Evolutionary conservation across 305 asterid species (phyloP).

Genomic region (Striga hermonthica): DNA sequence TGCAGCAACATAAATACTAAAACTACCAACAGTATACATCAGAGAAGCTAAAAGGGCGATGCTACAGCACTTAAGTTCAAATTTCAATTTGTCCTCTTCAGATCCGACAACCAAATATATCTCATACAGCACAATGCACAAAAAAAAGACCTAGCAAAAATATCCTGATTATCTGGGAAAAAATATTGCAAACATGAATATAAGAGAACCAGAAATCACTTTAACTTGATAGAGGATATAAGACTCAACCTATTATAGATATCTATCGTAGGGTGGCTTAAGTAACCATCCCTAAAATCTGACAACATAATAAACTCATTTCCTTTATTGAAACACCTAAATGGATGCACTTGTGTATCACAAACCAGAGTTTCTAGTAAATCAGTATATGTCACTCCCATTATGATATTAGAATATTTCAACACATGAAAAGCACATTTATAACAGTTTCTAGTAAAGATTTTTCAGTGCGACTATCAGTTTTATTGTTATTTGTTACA

Average conservation of each 20-base stretch:
- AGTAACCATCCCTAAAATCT: too few relatives aligned
- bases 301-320: too few relatives aligned
- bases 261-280: too few relatives aligned
- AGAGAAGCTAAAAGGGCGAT: constrained; percentile 6
- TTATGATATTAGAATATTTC: background rate
- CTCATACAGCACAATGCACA: too few relatives aligned
- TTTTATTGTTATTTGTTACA: background rate
- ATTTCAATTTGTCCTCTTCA: too few relatives aligned
- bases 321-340: background rate
- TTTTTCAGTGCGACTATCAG: background rate
- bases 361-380: background rate
- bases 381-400: constrained; percentile 6
- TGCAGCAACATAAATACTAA: constrained; percentile 6
- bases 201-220: background rate
- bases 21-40: constrained; percentile 2
- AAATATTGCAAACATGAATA: too few relatives aligned
- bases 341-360: background rate
- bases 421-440: background rate
- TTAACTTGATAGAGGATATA: background rate
- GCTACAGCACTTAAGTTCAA: background rate
- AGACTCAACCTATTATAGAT: too few relatives aligned
- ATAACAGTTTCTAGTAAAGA: background rate
- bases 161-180: too few relatives aligned
- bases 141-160: too few relatives aligned
- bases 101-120: too few relatives aligned